phyloP scores from a whole-genome alignment of 495 filamentous ascomycete genomes.

The Amorphotheca resinae region DNA sequence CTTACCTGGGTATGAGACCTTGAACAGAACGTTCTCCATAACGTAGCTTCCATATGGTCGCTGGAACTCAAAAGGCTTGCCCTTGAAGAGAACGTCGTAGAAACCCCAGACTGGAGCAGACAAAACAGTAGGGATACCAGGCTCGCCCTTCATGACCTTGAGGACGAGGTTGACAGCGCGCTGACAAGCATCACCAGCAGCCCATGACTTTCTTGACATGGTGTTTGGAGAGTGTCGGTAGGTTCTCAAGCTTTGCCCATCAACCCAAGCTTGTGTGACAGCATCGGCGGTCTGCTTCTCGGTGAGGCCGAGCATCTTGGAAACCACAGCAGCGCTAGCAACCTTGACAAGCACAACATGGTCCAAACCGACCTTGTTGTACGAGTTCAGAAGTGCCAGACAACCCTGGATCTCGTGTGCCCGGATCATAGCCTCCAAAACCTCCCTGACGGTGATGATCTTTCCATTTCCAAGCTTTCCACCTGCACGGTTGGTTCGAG shows the following conservation, averaged over 20 bases:
- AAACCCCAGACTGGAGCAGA: constrained; percentile 94
- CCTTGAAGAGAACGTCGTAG: constrained; percentile 96
- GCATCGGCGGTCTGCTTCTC: constrained; percentile 90
- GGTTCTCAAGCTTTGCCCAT: constrained; percentile 89
- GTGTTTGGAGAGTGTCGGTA: constrained; percentile 97
- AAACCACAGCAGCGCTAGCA: constrained; percentile 84
- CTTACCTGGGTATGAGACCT: constrained; percentile 91
- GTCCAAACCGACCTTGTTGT: constrained; percentile 95
- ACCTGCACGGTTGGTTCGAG: constrained; percentile 86
- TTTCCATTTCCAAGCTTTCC: constrained; percentile 78
- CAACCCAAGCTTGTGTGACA: constrained; percentile 93
- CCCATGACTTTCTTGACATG: constrained; percentile 99
- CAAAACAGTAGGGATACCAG: constrained; percentile 82
- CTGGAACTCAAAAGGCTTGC: constrained; percentile 91
- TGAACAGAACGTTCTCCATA: constrained; percentile 99
- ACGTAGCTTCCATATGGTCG: constrained; percentile 94
- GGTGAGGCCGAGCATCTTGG: constrained; percentile 81
- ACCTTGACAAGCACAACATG: constrained; percentile 98
- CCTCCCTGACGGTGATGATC: constrained; percentile 73
- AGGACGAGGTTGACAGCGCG: constrained; percentile 88
- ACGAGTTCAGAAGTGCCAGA: constrained; percentile 91
- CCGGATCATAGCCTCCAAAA: constrained; percentile 98
- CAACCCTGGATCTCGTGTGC: constrained; percentile 99
- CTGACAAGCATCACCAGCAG: constrained; percentile 94
- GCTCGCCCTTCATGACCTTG: constrained; percentile 86